These are phyloP conservation scores for Pseudopyrenochaeta lycopersici DNA, from an alignment of 2,329 filamentous ascomycete species.

Conservation along the genomic window DNA sequence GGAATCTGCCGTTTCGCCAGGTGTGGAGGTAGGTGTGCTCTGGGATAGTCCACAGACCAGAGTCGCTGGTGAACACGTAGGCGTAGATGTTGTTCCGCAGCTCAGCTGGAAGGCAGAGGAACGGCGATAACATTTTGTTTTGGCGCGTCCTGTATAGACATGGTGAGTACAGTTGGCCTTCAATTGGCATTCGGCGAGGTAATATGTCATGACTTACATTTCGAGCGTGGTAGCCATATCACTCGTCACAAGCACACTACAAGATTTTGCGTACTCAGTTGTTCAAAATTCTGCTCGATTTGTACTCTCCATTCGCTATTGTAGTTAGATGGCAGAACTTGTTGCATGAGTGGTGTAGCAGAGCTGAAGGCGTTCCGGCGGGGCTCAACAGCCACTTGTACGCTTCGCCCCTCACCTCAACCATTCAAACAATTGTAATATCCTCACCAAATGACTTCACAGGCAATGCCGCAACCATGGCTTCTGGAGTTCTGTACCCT, in stretches of 20 bases:
- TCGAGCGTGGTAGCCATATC: too few relatives aligned
- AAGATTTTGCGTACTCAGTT: too few relatives aligned
- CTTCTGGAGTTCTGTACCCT: not conserved
- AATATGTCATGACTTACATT: not conserved
- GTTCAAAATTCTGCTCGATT: too few relatives aligned
- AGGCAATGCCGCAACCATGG: not conserved
- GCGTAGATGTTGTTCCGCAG: slow-evolving; percentile 13
- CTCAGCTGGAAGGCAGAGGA: slow-evolving; percentile 13
- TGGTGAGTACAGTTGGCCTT: not conserved
- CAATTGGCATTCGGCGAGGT: not conserved
- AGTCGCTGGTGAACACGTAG: not conserved
- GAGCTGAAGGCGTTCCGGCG: too few relatives aligned
- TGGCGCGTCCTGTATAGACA: not conserved
- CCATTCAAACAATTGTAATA: not conserved
- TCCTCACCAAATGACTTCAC: not conserved
- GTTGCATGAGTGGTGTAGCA: too few relatives aligned
- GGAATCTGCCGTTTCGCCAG: not conserved
- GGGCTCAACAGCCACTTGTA: too few relatives aligned
- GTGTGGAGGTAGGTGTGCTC: not conserved
- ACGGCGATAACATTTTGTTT: not conserved
- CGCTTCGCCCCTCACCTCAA: not conserved
- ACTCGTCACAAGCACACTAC: too few relatives aligned
- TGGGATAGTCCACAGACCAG: not conserved
- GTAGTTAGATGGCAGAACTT: too few relatives aligned
- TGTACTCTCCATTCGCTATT: too few relatives aligned